Base-by-base conservation (phyloP, 768 basidiomycete genomes). In the Boletellus ananiceps region DNA sequence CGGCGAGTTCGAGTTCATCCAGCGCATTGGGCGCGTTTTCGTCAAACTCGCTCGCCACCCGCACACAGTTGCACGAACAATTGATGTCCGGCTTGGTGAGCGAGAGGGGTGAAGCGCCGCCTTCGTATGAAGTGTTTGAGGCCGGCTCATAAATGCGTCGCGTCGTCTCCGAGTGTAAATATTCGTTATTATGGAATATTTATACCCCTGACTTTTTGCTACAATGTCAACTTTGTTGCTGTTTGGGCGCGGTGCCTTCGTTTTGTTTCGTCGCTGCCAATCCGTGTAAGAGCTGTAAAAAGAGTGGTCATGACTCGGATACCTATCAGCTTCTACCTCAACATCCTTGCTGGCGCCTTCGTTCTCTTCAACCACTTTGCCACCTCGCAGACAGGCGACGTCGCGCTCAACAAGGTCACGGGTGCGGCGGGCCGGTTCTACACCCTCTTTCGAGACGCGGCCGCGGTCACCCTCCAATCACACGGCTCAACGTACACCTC, bases 1-100 rank as follows among this genome's bases (percentile, higher is more conserved):
- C 74, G 5, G 25, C 46, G 14, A 44, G 38, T 18, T 67, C 71
- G 11, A 68, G 66, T 37, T 56, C 33, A 67, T 67, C 65, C 45
- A 19, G 44, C 8, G 45, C 44, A 36, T 13, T 15, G 39, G 40
- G 21, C 21, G 21, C 49, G 55, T 36, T 8, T 15, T 25, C 31
- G 27, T 56, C 57, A 4, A 71, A 75, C 40, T 68, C 70, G 15
- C 62, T 74, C n/a, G 57, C 73, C 34, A 65, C 66, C n/a, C 72
- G 73, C 19, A 79, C 70, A 49, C 57, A 67, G 36, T 76, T 85
- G 50, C 93, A 87, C 58, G 93, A 92, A 62, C 76, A 85, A 21
- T 76, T 96, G 16, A 76, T 96, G 34, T 79, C 86, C 11, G 93
- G 94, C 19, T 83, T 85, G 64, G 87, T 88, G 65, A 86, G 78